Percentiles rank a stretch among this genome's conserved stretches.
Conservation (phyloP, 2,329 filamentous ascomycete genomes). For the Claviceps humidiphila region DNA sequence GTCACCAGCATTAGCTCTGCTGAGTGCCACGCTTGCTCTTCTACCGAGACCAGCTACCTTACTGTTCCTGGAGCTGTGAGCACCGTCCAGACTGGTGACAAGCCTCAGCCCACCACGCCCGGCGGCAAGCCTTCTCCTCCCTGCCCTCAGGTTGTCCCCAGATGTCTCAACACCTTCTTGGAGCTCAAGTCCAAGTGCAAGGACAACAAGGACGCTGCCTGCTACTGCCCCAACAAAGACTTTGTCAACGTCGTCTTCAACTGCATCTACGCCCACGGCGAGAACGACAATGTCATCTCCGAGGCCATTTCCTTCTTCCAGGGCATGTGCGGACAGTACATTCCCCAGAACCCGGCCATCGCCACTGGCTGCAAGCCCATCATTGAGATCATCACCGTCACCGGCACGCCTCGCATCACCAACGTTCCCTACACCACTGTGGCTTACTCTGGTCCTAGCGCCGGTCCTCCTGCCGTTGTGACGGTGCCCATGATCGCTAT, state of each 20-base stretch:
- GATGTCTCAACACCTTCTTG: constrained; percentile 88
- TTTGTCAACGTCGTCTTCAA: constrained; percentile 70
- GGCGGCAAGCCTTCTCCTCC: constrained; percentile 14
- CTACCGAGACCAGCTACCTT: no score
- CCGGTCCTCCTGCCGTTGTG: constrained; percentile 32
- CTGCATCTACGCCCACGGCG: constrained; percentile 69
- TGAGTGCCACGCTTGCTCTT: no score
- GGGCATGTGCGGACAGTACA: constrained; percentile 72
- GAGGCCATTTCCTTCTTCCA: constrained; percentile 73
- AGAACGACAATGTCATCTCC: constrained; percentile 50
- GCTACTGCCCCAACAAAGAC: constrained; percentile 71
- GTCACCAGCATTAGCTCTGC: no score
- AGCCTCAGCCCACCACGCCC: constrained; percentile 8
- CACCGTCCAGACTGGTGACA: constrained; percentile 5
- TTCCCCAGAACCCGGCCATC: constrained; percentile 70
- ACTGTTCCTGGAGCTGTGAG: background rate
- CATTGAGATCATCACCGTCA: constrained; percentile 45
- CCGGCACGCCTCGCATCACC: constrained; percentile 35
- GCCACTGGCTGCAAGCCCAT: constrained; percentile 58
- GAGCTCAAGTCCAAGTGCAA: constrained; percentile 54
- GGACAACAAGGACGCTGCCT: constrained; percentile 68
- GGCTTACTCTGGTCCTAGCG: constrained; percentile 33
- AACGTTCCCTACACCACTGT: constrained; percentile 38
- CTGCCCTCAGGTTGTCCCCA: constrained; percentile 63
- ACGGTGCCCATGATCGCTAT: constrained; percentile 41